Evolutionary conservation across 192 early-diverging fungal species (phyloP).

Genomic region (Paraglomus occultum): DNA sequence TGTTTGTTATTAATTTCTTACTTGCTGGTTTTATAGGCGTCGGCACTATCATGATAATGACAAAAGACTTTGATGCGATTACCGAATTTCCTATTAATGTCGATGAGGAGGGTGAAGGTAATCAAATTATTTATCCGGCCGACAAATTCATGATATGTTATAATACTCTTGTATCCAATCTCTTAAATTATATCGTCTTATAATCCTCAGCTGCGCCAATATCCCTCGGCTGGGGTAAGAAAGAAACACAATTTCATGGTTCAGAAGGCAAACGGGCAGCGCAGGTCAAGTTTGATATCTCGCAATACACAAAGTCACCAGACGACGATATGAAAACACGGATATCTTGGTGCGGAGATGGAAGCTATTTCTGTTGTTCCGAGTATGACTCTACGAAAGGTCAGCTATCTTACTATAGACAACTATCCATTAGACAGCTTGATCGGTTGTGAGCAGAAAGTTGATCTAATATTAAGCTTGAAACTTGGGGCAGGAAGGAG

Average conservation of each 20-base stretch:
- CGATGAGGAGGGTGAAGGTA: constrained; percentile 68
- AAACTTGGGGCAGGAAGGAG: constrained; percentile 44
- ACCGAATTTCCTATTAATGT: constrained; percentile 75
- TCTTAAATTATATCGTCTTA: neutral
- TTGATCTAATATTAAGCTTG: neutral
- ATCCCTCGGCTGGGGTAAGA: constrained; percentile 94
- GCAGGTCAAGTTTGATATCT: constrained; percentile 43
- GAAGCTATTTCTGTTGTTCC: constrained; percentile 76
- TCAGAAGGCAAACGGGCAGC: constrained; percentile 78
- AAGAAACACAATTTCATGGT: constrained; percentile 98
- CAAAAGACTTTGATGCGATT: constrained; percentile 88
- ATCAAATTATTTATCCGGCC: neutral
- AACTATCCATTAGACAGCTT: constrained; percentile 17
- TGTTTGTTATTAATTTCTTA: neutral
- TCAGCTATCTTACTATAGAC: neutral
- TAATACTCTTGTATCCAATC: neutral
- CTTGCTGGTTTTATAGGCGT: constrained; percentile 39
- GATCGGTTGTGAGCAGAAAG: neutral
- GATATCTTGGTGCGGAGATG: constrained; percentile 91
- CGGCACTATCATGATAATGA: constrained; percentile 81
- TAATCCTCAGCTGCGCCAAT: constrained; percentile 55
- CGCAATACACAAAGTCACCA: constrained; percentile 43
- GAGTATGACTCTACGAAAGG: constrained; percentile 54
- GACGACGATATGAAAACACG: constrained; percentile 73
- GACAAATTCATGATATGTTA: neutral